Evolutionary conservation across 176 grass and related monocot genomes (phyloP).

Genomic region (Zoysia pacifica): DNA sequence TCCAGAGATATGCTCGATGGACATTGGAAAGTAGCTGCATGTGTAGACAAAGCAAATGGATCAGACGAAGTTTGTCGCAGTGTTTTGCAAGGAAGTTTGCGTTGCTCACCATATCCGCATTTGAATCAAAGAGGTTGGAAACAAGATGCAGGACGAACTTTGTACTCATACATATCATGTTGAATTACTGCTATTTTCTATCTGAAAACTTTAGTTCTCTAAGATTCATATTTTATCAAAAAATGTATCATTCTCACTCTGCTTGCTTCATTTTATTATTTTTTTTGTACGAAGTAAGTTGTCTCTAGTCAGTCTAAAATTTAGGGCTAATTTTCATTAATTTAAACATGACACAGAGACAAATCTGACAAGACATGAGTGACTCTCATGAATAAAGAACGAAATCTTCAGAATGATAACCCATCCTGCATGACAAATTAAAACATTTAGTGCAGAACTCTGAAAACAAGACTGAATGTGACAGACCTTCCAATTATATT

Average conservation of each 20-base stretch:
- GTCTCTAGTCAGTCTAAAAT: conserved; percentile 20
- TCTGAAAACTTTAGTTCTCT: conserved; percentile 24
- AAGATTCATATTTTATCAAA: too few species aligned
- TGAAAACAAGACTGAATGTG: conserved; percentile 40
- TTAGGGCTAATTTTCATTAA: conserved; percentile 6
- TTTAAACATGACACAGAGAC: conserved; percentile 16
- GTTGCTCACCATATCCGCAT: neutral
- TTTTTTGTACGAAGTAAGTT: too few species aligned
- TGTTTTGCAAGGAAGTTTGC: too few species aligned
- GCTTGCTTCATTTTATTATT: too few species aligned
- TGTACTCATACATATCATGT: conserved; percentile 34
- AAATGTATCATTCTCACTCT: too few species aligned
- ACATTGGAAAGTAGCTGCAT: too few species aligned
- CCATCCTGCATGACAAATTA: conserved; percentile 18
- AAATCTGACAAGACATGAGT: neutral
- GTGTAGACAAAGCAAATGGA: too few species aligned
- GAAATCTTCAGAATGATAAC: conserved; percentile 4
- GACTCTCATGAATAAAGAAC: conserved; percentile 25
- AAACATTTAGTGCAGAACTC: conserved; percentile 13
- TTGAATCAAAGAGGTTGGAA: conserved; percentile 17
- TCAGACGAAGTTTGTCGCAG: too few species aligned
- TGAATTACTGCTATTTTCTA: conserved; percentile 17
- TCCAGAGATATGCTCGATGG: too few species aligned
- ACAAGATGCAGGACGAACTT: conserved; percentile 32
- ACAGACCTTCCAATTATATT: conserved; percentile 11